Conservation (phyloP, 2,329 filamentous ascomycete species). For the Colletotrichum liaoningense region DNA sequence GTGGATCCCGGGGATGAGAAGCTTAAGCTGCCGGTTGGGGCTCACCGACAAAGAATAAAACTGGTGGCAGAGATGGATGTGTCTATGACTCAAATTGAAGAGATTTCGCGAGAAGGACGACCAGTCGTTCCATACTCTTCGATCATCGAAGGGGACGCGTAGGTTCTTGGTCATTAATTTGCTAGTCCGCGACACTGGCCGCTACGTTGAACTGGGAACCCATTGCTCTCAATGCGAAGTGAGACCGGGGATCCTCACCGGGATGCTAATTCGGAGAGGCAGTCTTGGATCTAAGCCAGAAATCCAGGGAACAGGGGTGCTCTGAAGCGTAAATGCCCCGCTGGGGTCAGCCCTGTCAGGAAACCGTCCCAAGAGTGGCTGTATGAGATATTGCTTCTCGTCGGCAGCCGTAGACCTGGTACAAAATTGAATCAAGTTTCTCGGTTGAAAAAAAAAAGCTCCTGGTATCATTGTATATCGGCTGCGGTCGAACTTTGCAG, state of each 20-base stretch:
- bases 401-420: conserved; percentile 34
- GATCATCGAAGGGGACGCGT: conserved; percentile 20
- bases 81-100: conserved; percentile 15
- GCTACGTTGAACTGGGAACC: conserved; percentile 26
- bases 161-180: not conserved
- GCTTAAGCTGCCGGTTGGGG: conserved; percentile 25
- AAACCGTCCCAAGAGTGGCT: conserved; percentile 20
- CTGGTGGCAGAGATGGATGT: not conserved
- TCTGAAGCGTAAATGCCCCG: conserved; percentile 30
- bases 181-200: conserved; percentile 11
- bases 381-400: conserved; percentile 23
- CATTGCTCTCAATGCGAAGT: conserved; percentile 22
- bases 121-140: conserved; percentile 7
- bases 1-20: conserved; percentile 33
- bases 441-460: not conserved
- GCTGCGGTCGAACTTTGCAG: conserved; percentile 1
- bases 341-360: conserved; percentile 36
- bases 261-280: conserved; percentile 31
- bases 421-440: conserved; percentile 24
- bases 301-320: conserved; percentile 32
- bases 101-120: conserved; percentile 4
- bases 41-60: conserved; percentile 32
- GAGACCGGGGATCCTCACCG: conserved; percentile 37
- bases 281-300: conserved; percentile 25
- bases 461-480: not conserved